Evolutionary conservation across 2,329 filamentous ascomycete genomes (phyloP), one percentile per base, ranked within the genome.

Genomic region (Monosporascus cannonballus): DNA sequence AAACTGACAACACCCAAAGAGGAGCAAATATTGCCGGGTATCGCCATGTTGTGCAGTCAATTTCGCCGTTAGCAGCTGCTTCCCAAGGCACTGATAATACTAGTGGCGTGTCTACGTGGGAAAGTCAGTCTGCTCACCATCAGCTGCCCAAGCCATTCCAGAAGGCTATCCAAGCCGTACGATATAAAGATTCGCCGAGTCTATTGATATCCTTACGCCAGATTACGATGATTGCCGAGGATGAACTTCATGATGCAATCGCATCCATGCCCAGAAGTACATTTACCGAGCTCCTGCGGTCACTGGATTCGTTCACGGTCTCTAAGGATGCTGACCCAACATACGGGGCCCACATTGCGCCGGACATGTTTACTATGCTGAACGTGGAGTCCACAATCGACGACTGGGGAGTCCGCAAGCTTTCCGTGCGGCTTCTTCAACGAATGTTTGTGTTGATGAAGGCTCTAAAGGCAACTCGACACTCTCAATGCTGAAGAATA

Each of bases 281-380:
- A 1, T 84, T 90, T 61, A 81, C 83, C 1, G 83, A 87, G 56
- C 77, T 87, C 9, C 66, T 92, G 30, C 76, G 77, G 36, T 73
- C 76, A 5, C 67, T 91, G 8, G 83, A 88, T 53, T 85, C 87
- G 0, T 61, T 79, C 4, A 62, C 67, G 22, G 68, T 83, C 18
- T 72, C 78, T 50, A 64, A 69, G 20, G 67, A 76, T 14, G 64
- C 81, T 20, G 84, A 86, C 63, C 64, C 74, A 3, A 69, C 70
- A 11, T 63, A 75, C 37, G 70, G 73, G 17, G 55, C 76, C 18
- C 56, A 62, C 17, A 66, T 80, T 49, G 59, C 67, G 3, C 52
- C 60, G 15, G 76, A 66, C 59, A 77, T 71, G 62, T 70, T 66
- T 6, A 64, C 72, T 30, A 66, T 69, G 50, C 72, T 73, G 1